Evolutionary conservation across 2,329 filamentous ascomycete genomes (phyloP), one percentile per base, ranked within the genome.

Genomic region (Colletotrichum viniferum): DNA sequence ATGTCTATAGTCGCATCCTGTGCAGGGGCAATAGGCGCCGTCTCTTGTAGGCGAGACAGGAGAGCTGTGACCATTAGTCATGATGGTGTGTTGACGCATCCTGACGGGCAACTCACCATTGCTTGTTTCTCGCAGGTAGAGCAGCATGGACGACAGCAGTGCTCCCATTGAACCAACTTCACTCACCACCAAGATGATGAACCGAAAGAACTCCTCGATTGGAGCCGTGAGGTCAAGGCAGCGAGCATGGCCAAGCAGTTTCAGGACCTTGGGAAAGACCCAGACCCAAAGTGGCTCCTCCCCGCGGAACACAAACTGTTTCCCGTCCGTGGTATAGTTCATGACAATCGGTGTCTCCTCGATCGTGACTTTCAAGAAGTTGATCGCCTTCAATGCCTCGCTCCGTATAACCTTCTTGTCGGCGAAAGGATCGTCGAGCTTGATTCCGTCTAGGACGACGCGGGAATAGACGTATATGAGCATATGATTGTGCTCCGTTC

Each of bases 401-500:
- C 88, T 84, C 32, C 90, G 85, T 56, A 92, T 84, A 72, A 90
- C 85, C 38, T 88, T 87, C 67, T 84, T 85, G 77, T 91, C 86
- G 74, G 91, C 88, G 81, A 96, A 94, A 4, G 92, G 92, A 79
- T 96, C 91, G 79, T 95, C 91, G 81, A 91, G 88, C 77, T 89
- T 89, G 62, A 94, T 88, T 60, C 89, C 89, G 78, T 96, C 94
- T 14, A 98, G 87, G 26, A 95, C 94, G 73, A 95, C 94, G 81
- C 94, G 93, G 65, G 94, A 89, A 79, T 97, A 94, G 77, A 98
- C 94, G 81, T 94, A 96, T 68, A 98, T 93, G 65, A 98, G 90
- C 84, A 96, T 94, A 80, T 96, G 94, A 79, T 97, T 96, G 82
- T 97, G 93, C 66, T 93, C 90, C 60, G 94, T 85, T 78, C 94